Base-by-base conservation (phyloP, 164 flowering plant species). In the Piper betle region DNA sequence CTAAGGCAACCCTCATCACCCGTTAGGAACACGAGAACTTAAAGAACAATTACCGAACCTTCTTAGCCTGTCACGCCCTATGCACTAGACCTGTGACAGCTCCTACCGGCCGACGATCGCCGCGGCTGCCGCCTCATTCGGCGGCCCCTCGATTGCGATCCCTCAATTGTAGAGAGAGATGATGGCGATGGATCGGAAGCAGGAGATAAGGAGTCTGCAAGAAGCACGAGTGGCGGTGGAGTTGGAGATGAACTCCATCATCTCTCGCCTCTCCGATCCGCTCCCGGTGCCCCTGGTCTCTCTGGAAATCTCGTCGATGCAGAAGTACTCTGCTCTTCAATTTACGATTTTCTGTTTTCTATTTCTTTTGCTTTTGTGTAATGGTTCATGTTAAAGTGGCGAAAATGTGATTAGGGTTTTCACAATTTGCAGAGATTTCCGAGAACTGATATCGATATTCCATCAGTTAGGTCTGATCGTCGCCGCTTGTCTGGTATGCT, bases 221-320 rank as follows among this genome's bases (percentile, higher is more conserved):
- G 86, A 89, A n/a, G 73, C 77, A 69, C 74, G 97, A 65, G 77
- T 66, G 53, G 77, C 70, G 4, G 8, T 82, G 19, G 96, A 89
- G 70, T 39, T 73, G 13, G 88, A 93, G 74, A 92, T 92, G 94
- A 72, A 86, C 74, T 72, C 70, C 25, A 87, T 93, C 70, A 82
- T 87, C 65, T 62, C 74, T 54, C 86, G 84, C 39, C 91, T 93
- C 71, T 65, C 64, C 54, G 82, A 25, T 25, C 33, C 33, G 69
- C 41, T n/a, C 88, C 94, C 16, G 90, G 82, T 7, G 96, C 85
- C 18, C 96, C 98, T 53, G 98, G 98, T 8, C 73, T 92, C 62
- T 79, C 94, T 19, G 96, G 91, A 66, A 87, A 75, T 67, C 96
- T 92, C 69, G 66, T 83, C 56, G 96, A 92, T 64, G 66, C 87